A percentile compares a stretch with the other conserved stretches of the same genome.
Evolutionary conservation across 2,329 filamentous ascomycete genomes (phyloP).

Genomic region (Cryphonectria naterciae): DNA sequence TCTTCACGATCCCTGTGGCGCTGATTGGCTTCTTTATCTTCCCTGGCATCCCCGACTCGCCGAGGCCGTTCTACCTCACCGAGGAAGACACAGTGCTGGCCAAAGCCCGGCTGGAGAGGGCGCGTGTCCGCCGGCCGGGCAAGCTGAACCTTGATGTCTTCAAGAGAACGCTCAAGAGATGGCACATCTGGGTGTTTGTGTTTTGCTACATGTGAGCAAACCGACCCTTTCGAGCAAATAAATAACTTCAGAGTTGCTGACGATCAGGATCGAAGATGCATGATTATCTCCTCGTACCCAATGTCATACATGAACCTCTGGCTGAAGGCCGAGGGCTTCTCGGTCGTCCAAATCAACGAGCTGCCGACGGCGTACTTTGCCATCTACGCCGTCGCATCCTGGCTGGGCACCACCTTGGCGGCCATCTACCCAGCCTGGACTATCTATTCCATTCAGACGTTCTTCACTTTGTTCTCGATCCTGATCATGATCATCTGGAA

Average conservation of each 20-base stretch:
- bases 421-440: constrained; percentile 55
- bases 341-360: constrained; percentile 52
- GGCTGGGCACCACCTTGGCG: constrained; percentile 54
- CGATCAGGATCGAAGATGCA: constrained; percentile 39
- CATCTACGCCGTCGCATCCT: constrained; percentile 52
- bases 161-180: constrained; percentile 49
- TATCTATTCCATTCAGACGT: constrained; percentile 48
- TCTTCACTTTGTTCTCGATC: constrained; percentile 47
- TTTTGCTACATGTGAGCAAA: constrained; percentile 51
- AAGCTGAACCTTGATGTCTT: constrained; percentile 48
- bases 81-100: constrained; percentile 42
- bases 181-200: constrained; percentile 57
- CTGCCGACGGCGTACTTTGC: constrained; percentile 53
- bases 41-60: constrained; percentile 46
- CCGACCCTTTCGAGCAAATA: too few species aligned
- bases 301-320: constrained; percentile 55
- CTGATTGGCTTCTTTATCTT: constrained; percentile 54
- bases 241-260: neutral
- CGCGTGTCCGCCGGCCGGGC: constrained; percentile 42
- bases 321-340: constrained; percentile 54
- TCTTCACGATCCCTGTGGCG: constrained; percentile 60
- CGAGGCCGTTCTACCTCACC: constrained; percentile 42
- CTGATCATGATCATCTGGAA: constrained; percentile 53
- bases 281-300: constrained; percentile 51
- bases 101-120: constrained; percentile 38